Evolutionary conservation across 192 early-diverging fungal species (phyloP).

Genomic region (Entomortierella beljakovae): DNA sequence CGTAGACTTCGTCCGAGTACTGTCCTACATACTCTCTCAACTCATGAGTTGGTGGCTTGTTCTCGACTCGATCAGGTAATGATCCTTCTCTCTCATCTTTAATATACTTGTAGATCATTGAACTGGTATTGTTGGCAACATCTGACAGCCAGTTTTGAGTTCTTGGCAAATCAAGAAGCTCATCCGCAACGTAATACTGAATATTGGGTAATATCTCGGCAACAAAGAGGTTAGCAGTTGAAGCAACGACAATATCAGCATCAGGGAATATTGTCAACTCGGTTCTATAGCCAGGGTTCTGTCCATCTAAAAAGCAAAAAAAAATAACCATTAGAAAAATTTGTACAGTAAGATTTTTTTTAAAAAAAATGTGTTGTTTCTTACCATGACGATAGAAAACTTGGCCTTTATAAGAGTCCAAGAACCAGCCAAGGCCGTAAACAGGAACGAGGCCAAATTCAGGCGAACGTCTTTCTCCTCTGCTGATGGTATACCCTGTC

Average conservation of each 20-base stretch:
- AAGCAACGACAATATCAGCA: constrained; percentile 9
- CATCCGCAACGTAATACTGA: constrained; percentile 1
- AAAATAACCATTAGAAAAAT: not conserved
- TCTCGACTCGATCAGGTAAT: constrained; percentile 7
- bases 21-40: constrained; percentile 5
- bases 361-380: not conserved
- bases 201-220: not conserved
- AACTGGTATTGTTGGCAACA: not conserved
- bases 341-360: not conserved
- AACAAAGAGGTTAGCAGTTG: not conserved
- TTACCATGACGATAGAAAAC: constrained; percentile 10
- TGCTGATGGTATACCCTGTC: not conserved
- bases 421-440: constrained; percentile 25
- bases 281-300: not conserved
- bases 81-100: not conserved
- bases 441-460: not conserved
- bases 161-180: not conserved
- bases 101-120: not conserved
- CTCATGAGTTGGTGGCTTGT: not conserved
- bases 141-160: constrained; percentile 12
- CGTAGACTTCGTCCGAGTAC: constrained; percentile 8
- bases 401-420: constrained; percentile 17
- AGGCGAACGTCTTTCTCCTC: not conserved
- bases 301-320: not conserved
- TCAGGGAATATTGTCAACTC: constrained; percentile 4